phyloP scores from a whole-genome alignment of 345 rosid genomes.

The Acer yangbiense region DNA sequence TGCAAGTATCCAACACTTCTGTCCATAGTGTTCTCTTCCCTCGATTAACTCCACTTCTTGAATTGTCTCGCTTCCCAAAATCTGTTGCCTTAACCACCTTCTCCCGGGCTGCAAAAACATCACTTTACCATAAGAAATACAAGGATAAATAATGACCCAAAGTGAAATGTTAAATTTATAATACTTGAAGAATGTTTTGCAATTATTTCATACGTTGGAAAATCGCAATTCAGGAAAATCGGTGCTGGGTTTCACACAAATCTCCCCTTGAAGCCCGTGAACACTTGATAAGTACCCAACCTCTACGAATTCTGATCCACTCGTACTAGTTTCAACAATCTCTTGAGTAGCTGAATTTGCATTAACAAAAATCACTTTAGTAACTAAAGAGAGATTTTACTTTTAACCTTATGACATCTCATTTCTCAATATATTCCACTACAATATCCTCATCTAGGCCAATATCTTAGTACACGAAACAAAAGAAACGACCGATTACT shows the following conservation, averaged over 20 bases:
- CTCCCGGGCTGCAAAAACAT: slow-evolving; percentile 62
- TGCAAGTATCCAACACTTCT: slow-evolving; percentile 83
- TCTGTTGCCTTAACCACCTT: slow-evolving; percentile 82
- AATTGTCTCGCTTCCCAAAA: slow-evolving; percentile 60
- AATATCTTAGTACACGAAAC: no score
- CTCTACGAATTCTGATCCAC: slow-evolving; percentile 56
- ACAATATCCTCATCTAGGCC: not conserved
- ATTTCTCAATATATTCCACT: not conserved
- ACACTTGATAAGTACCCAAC: slow-evolving; percentile 73
- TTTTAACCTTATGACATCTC: not conserved
- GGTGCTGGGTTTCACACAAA: slow-evolving; percentile 73
- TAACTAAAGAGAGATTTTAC: not conserved
- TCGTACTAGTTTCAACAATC: slow-evolving; percentile 41
- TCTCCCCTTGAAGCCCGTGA: slow-evolving; percentile 85
- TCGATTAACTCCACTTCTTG: slow-evolving; percentile 75
- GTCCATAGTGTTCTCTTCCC: slow-evolving; percentile 78
- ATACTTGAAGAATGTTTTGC: not conserved
- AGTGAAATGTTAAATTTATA: not conserved
- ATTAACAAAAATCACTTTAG: slow-evolving; percentile 1
- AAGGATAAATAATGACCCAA: not conserved
- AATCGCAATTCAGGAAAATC: slow-evolving; percentile 88
- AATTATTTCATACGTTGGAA: slow-evolving; percentile 46
- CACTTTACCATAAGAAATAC: not conserved
- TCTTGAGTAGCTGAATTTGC: slow-evolving; percentile 50
- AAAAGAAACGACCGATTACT: no score